Percentiles rank a stretch among this genome's conserved stretches.
Evolutionary conservation across 2,329 filamentous ascomycete species (phyloP).

Genomic region (Sporothrix schenckii): DNA sequence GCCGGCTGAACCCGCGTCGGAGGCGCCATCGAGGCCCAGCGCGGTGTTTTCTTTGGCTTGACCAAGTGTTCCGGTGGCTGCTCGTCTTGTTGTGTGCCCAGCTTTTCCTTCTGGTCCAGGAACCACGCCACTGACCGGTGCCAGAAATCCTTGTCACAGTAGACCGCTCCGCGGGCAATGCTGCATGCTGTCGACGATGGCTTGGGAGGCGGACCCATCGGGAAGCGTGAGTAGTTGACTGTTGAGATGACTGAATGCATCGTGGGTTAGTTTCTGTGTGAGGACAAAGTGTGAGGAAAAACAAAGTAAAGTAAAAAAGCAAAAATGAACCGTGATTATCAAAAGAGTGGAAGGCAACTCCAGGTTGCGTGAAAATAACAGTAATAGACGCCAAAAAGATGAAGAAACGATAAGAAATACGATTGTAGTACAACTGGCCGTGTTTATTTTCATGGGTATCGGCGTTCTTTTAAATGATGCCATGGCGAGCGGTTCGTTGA

Average conservation of each 20-base stretch:
- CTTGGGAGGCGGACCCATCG: slow-evolving; percentile 4
- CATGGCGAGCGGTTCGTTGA: neutral
- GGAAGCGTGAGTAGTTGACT: neutral
- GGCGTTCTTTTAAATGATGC: neutral
- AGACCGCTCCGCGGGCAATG: slow-evolving; percentile 29
- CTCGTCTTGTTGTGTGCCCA: neutral
- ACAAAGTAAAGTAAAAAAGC: neutral
- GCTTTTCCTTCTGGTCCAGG: neutral
- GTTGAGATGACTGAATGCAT: neutral
- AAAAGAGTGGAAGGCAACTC: neutral
- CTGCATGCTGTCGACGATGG: neutral
- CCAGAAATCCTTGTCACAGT: slow-evolving; percentile 32
- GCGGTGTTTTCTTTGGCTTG: neutral
- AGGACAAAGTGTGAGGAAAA: no score
- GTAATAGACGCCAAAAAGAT: neutral
- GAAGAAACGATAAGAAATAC: neutral
- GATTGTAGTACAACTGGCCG: neutral
- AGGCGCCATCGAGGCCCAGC: neutral
- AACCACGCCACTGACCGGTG: slow-evolving; percentile 30
- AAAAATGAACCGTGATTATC: neutral
- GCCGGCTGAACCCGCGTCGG: slow-evolving; percentile 32
- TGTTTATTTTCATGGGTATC: neutral
- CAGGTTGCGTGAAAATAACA: neutral
- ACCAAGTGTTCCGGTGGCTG: neutral
- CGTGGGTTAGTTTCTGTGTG: neutral